These are phyloP conservation scores for Nakazawaea laoshanensis DNA, from an alignment of 805 yeast species.

Conservation along the genomic window DNA sequence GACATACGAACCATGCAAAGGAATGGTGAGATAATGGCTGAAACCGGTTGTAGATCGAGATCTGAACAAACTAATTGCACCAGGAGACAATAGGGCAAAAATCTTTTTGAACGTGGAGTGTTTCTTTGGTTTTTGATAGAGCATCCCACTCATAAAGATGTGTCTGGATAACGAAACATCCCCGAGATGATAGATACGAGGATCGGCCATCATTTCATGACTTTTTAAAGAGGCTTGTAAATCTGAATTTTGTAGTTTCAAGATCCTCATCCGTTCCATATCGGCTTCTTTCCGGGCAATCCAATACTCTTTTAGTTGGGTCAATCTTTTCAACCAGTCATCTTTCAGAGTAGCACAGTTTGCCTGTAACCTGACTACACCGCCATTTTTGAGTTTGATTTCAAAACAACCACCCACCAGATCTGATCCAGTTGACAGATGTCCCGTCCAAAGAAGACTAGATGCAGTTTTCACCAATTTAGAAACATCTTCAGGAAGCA, in stretches of 20 bases:
- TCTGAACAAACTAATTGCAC: constrained; percentile 55
- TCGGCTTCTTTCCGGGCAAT: constrained; percentile 32
- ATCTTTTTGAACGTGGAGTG: constrained; percentile 57
- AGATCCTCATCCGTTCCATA: constrained; percentile 21
- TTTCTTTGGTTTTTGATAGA: constrained; percentile 64
- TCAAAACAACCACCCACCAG: constrained; percentile 29
- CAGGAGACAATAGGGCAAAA: constrained; percentile 63
- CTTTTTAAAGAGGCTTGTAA: constrained; percentile 43
- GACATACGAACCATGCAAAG: constrained; percentile 61
- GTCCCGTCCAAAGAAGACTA: constrained; percentile 20
- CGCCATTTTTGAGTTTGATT: constrained; percentile 38
- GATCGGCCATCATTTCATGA: constrained; percentile 48
- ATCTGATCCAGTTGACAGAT: constrained; percentile 13
- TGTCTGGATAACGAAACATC: constrained; percentile 51
- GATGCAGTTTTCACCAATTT: constrained; percentile 20
- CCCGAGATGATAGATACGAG: constrained; percentile 44
- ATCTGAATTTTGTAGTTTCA: constrained; percentile 38
- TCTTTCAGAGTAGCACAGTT: constrained; percentile 38
- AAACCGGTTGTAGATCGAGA: constrained; percentile 35
- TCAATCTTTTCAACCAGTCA: constrained; percentile 58
- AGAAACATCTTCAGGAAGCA: constrained; percentile 19
- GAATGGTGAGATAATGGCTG: constrained; percentile 46
- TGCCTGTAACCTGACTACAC: constrained; percentile 45
- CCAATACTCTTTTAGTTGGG: constrained; percentile 52
- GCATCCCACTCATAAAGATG: constrained; percentile 52